These are phyloP conservation scores for Periconia digitata DNA, from an alignment of 2,329 filamentous ascomycete genomes.

Conservation along the genomic window DNA sequence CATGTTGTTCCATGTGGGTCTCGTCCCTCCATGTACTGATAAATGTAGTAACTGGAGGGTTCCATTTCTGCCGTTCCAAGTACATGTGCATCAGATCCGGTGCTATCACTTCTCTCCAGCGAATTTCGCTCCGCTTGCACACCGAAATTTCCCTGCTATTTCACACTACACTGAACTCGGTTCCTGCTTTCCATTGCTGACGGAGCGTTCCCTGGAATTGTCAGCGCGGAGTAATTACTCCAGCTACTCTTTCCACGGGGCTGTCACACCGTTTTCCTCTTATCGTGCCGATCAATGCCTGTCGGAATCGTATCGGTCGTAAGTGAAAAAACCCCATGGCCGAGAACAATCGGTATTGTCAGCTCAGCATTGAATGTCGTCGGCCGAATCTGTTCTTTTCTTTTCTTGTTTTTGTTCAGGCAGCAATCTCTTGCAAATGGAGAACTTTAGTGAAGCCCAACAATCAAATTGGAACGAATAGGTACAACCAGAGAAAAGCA, in stretches of 20 bases:
- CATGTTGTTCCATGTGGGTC: neutral
- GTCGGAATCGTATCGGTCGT: neutral
- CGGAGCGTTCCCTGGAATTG: neutral
- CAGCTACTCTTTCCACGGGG: neutral
- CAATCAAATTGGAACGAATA: too few species aligned
- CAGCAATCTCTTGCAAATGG: too few species aligned
- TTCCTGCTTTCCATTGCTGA: neutral
- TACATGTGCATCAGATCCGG: neutral
- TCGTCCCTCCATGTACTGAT: neutral
- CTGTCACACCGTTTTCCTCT: neutral
- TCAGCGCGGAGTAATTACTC: neutral
- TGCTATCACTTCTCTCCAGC: neutral
- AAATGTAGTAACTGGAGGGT: neutral
- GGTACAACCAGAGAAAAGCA: too few species aligned
- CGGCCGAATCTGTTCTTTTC: too few species aligned
- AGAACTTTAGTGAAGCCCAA: too few species aligned
- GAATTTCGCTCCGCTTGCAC: neutral
- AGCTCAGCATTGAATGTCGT: too few species aligned
- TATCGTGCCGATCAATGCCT: neutral
- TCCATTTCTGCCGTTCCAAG: neutral
- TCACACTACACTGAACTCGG: neutral
- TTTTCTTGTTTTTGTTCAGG: too few species aligned
- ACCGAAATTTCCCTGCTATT: too few species aligned
- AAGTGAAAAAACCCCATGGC: neutral
- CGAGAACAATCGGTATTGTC: neutral